Conservation (phyloP, 208 protist genomes). For the Wallacemonas rigidus region DNA sequence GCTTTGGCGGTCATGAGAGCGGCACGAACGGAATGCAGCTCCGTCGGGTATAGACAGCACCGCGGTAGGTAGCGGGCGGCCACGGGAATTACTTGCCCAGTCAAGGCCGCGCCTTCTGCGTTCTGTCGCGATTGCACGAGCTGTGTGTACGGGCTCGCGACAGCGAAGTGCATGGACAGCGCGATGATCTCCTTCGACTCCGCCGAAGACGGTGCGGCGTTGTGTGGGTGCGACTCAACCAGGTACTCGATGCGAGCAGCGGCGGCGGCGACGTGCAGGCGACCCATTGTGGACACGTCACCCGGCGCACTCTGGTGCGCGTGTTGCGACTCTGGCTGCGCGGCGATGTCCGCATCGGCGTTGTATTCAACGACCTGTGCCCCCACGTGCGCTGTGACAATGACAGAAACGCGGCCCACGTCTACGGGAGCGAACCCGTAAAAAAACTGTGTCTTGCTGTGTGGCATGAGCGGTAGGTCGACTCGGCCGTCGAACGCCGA, state of each 20-base stretch:
- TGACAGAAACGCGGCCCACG: slow-evolving; percentile 31
- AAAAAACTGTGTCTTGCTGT: slow-evolving; percentile 38
- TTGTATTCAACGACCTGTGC: slow-evolving; percentile 57
- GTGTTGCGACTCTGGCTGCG: slow-evolving; percentile 13
- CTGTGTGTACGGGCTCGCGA: slow-evolving; percentile 64
- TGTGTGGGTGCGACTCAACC: slow-evolving; percentile 25
- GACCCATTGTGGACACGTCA: slow-evolving; percentile 8
- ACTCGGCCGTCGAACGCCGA: slow-evolving; percentile 22
- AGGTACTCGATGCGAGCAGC: slow-evolving; percentile 40
- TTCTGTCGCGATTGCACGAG: slow-evolving; percentile 29
- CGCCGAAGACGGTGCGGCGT: slow-evolving; percentile 10
- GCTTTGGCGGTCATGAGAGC: background rate
- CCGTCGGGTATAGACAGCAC: slow-evolving; percentile 15
- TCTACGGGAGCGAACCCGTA: slow-evolving; percentile 39
- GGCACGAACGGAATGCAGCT: slow-evolving; percentile 14
- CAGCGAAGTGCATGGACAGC: slow-evolving; percentile 36
- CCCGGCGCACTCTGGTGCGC: background rate
- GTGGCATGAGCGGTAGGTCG: slow-evolving; percentile 33
- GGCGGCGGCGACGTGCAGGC: slow-evolving; percentile 53
- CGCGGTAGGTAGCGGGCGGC: slow-evolving; percentile 27
- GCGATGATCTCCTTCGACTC: slow-evolving; percentile 51
- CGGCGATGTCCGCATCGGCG: slow-evolving; percentile 23
- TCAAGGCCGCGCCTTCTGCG: background rate
- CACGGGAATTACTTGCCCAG: background rate
- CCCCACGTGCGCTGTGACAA: slow-evolving; percentile 51